These are phyloP conservation scores for Macroventuria anomochaeta DNA, from an alignment of 2,329 filamentous ascomycete species.

Conservation along the genomic window DNA sequence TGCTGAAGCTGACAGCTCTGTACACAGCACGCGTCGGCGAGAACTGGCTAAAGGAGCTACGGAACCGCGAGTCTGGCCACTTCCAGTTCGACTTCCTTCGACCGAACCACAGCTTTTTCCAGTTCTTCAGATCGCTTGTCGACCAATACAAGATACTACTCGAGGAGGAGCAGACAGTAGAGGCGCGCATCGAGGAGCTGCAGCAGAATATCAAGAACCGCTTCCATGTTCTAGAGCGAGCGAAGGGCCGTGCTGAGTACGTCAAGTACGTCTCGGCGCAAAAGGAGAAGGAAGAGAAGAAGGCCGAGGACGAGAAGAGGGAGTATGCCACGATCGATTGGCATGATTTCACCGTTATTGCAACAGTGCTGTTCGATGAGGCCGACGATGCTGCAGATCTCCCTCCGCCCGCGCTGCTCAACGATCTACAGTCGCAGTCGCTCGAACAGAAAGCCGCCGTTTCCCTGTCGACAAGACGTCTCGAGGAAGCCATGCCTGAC, in stretches of 20 bases:
- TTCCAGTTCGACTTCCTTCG: conserved; percentile 96
- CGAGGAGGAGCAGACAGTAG: conserved; percentile 73
- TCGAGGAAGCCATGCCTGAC: conserved; percentile 93
- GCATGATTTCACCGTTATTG: conserved; percentile 96
- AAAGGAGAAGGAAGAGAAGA: conserved; percentile 86
- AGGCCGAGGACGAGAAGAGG: conserved; percentile 79
- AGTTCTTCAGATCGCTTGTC: conserved; percentile 90
- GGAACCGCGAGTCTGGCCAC: conserved; percentile 87
- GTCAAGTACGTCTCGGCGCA: conserved; percentile 82
- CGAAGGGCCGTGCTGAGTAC: conserved; percentile 87
- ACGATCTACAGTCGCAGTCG: conserved; percentile 91
- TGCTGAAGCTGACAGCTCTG: conserved; percentile 77
- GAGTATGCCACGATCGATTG: conserved; percentile 90
- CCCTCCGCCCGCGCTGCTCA: conserved; percentile 85
- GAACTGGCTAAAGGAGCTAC: conserved; percentile 87
- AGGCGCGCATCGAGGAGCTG: conserved; percentile 74
- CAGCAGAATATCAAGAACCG: conserved; percentile 78
- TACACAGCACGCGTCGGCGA: conserved; percentile 94
- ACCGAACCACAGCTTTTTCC: conserved; percentile 93
- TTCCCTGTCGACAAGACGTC: conserved; percentile 81
- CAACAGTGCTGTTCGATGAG: conserved; percentile 91
- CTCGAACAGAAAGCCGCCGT: conserved; percentile 94
- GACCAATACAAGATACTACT: conserved; percentile 91
- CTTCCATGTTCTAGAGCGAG: conserved; percentile 78
- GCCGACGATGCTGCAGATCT: conserved; percentile 85